Evolutionary conservation across 164 flowering plant species (phyloP), one percentile per base, ranked within the genome.

Genomic region (Kalanchoe fedtschenkoi): DNA sequence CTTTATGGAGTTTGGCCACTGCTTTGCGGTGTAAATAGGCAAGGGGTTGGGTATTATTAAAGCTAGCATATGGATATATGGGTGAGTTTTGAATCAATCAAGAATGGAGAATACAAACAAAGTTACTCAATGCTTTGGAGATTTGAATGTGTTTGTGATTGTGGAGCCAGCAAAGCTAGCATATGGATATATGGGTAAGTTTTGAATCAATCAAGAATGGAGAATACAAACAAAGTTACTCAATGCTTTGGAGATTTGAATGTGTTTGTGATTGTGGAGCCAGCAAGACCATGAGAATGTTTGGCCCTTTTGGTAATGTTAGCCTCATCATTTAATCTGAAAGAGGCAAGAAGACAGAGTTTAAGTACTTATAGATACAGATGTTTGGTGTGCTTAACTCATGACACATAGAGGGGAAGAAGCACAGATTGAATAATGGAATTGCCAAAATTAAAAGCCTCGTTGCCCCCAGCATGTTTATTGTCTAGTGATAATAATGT

Each of bases 221-320:
- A n/a, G 53, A 44, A 19, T 19, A 44, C 53, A 19, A 5, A n/a
- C 26, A 44, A 44, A 44, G 53, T 44, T 19, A 44, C 5, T 44
- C 5, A 14, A 42, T 16, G 3, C 19, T 15, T 42, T 3, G 19
- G 17, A n/a, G n/a, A n/a, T n/a, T n/a, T 42, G 46, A 42, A 42
- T 42, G 46, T 42, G 46, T 42, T n/a, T n/a, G 46, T 42, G 46
- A 42, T 42, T 16, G 46, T 42, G 46, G 46, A 42, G 46, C 46
- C n/a, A 10, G 19, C 17, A 42, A 15, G 46, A 42, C 46, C 46
- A 44, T 44, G 53, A 44, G 54, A 16, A 47, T 47, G 54, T 47
- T 47, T 22, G 30, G 54, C 22, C 54, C 54, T 47, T 47, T 21
- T 22, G 28, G 7, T 19, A 47, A 11, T 22, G 54, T 47, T 47